phyloP scores from a whole-genome alignment of 1,139 yeast species.

The Taiozyma onychis region DNA sequence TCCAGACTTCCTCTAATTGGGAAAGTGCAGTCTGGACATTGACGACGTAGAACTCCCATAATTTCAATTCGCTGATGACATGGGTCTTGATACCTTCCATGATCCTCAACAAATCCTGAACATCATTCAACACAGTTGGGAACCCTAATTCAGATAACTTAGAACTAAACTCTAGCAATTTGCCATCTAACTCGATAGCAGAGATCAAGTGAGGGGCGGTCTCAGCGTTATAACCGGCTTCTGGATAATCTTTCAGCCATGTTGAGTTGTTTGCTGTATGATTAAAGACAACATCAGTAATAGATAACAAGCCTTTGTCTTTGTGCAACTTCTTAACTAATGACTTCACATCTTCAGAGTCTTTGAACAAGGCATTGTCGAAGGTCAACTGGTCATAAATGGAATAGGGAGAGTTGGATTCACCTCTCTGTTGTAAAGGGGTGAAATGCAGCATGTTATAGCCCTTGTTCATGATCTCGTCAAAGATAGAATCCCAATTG shows the following conservation, averaged over 20 bases:
- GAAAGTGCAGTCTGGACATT: conserved; percentile 39
- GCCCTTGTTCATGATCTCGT: conserved; percentile 61
- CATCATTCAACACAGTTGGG: conserved; percentile 47
- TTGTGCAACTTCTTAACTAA: conserved; percentile 46
- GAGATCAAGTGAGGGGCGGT: conserved; percentile 87
- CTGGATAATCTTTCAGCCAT: conserved; percentile 86
- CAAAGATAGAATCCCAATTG: conserved; percentile 64
- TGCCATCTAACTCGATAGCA: conserved; percentile 78
- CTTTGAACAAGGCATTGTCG: conserved; percentile 60
- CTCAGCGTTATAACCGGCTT: conserved; percentile 76
- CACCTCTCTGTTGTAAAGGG: conserved; percentile 86
- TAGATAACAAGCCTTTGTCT: conserved; percentile 58
- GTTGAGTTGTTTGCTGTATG: conserved; percentile 89
- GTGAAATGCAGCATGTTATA: conserved; percentile 96
- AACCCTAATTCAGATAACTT: conserved; percentile 49
- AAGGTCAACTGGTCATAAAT: conserved; percentile 78
- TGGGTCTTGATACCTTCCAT: conserved; percentile 63
- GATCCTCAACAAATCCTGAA: conserved; percentile 50
- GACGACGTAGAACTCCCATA: conserved; percentile 88
- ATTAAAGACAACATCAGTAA: conserved; percentile 91
- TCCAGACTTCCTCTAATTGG: conserved; percentile 22
- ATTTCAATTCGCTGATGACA: conserved; percentile 57
- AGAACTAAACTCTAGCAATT: conserved; percentile 58
- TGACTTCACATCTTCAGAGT: conserved; percentile 39
- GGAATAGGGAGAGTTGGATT: conserved; percentile 87